A percentile compares a stretch with the other conserved stretches of the same genome.
Evolutionary conservation across 148 eudicot species (phyloP).

Genomic region (Vaccinium corymbosum): DNA sequence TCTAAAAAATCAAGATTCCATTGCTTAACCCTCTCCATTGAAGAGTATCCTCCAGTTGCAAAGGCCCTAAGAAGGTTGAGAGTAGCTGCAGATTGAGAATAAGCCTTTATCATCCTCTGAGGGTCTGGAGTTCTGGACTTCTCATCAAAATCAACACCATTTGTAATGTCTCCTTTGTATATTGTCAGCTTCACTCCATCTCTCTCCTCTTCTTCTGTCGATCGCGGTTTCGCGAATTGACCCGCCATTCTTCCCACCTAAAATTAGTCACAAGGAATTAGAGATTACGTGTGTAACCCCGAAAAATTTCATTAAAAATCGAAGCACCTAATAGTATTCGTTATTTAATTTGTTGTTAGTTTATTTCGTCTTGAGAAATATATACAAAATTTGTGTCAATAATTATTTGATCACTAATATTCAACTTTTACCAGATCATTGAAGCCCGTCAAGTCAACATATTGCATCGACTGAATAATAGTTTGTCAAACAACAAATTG

Average conservation of each 20-base stretch:
- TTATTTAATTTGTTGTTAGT: too few relatives aligned
- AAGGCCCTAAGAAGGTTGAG: slow-evolving; percentile 9
- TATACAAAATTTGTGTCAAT: too few relatives aligned
- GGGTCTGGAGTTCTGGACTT: slow-evolving; percentile 17
- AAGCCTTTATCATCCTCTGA: slow-evolving; percentile 15
- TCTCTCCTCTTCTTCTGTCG: not conserved
- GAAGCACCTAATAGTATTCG: not conserved
- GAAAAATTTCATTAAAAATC: too few relatives aligned
- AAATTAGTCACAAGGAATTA: not conserved
- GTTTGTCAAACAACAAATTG: too few relatives aligned
- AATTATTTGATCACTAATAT: too few relatives aligned
- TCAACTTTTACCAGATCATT: too few relatives aligned
- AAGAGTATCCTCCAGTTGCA: slow-evolving; percentile 8
- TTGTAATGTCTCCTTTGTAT: slow-evolving; percentile 15
- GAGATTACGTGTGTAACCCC: too few relatives aligned
- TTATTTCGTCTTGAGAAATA: too few relatives aligned
- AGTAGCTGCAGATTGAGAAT: slow-evolving; percentile 1
- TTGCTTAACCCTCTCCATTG: slow-evolving; percentile 24
- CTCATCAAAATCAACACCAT: slow-evolving; percentile 10
- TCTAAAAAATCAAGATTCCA: slow-evolving; percentile 30
- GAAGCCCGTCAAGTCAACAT: too few relatives aligned
- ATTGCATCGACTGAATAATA: too few relatives aligned
- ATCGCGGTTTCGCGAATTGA: slow-evolving; percentile 9
- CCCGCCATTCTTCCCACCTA: slow-evolving; percentile 12
- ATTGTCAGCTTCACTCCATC: slow-evolving; percentile 12